These are phyloP conservation scores for Suhomyces atakaporum DNA, from an alignment of 1,139 yeast species.

Conservation along the genomic window DNA sequence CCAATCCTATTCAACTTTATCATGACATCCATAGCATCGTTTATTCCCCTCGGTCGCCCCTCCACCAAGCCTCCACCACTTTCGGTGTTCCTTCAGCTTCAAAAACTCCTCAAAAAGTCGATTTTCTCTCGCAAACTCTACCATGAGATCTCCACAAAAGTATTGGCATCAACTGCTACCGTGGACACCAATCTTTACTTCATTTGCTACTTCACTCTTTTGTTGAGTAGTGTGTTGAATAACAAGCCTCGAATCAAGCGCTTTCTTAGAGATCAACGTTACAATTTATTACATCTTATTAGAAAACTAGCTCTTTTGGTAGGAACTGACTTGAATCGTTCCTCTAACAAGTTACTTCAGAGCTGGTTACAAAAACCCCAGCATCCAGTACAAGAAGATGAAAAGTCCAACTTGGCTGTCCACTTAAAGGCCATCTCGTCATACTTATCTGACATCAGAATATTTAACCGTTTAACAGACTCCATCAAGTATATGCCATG, in stretches of 20 bases:
- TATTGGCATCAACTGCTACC: slow-evolving; percentile 37
- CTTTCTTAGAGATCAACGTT: slow-evolving; percentile 33
- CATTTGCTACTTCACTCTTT: slow-evolving; percentile 45
- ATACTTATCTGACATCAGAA: slow-evolving; percentile 54
- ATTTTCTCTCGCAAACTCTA: slow-evolving; percentile 40
- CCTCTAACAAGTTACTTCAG: slow-evolving; percentile 19
- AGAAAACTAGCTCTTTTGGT: slow-evolving; percentile 15
- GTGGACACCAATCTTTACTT: slow-evolving; percentile 46
- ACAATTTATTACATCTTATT: slow-evolving; percentile 24
- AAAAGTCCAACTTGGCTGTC: slow-evolving; percentile 32
- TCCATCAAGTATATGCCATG: slow-evolving; percentile 54
- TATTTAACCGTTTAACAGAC: slow-evolving; percentile 56
- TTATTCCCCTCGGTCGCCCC: slow-evolving; percentile 12
- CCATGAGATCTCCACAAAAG: slow-evolving; percentile 44
- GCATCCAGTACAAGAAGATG: slow-evolving; percentile 4
- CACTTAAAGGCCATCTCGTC: slow-evolving; percentile 46
- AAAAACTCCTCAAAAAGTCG: slow-evolving; percentile 22
- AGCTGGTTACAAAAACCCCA: slow-evolving; percentile 4
- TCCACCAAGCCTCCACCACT: slow-evolving; percentile 15
- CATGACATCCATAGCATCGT: slow-evolving; percentile 6
- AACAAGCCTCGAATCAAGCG: slow-evolving; percentile 36
- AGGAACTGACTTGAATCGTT: slow-evolving; percentile 21
- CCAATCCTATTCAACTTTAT: neutral
- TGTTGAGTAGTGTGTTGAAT: slow-evolving; percentile 43
- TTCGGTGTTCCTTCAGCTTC: slow-evolving; percentile 21